A percentile compares a stretch with the other conserved stretches of the same genome.
phyloP scores from a whole-genome alignment of 176 grass and related monocot genomes.

The Hyparrhenia diplandra region DNA sequence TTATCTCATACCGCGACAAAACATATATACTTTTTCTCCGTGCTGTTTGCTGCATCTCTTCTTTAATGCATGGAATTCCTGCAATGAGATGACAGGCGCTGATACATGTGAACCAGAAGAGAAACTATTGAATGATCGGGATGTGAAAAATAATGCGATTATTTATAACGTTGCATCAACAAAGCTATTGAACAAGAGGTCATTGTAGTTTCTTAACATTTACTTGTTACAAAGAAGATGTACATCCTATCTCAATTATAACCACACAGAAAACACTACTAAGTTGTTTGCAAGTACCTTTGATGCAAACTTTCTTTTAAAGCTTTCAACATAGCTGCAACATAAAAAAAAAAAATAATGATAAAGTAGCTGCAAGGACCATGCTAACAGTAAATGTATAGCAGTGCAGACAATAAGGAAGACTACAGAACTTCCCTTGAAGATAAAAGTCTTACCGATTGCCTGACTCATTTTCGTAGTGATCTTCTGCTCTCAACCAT shows the following conservation, averaged over 20 bases:
- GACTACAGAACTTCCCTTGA: not conserved
- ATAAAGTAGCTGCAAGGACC: constrained; percentile 3
- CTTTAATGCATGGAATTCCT: constrained; percentile 76
- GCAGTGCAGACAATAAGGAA: not conserved
- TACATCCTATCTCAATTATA: not conserved
- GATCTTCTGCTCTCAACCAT: constrained; percentile 68
- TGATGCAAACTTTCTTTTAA: constrained; percentile 67
- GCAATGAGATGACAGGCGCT: constrained; percentile 11
- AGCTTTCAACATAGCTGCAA: constrained; percentile 61
- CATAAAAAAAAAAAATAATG: not conserved
- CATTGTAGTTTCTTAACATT: not conserved
- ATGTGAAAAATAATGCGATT: not conserved
- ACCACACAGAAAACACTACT: not conserved
- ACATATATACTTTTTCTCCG: constrained; percentile 69
- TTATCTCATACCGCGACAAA: constrained; percentile 53
- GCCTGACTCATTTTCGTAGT: constrained; percentile 43
- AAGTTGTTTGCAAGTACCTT: constrained; percentile 44
- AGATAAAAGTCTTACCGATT: constrained; percentile 40
- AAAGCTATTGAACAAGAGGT: not conserved
- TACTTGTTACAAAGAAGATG: not conserved
- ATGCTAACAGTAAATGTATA: not conserved
- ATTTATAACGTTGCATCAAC: not conserved
- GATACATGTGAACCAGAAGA: constrained; percentile 20
- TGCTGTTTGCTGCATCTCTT: constrained; percentile 49
- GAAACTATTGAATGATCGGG: constrained; percentile 16